Conservation (phyloP, 2,329 filamentous ascomycete species). For the Metarhizium brunneum region DNA sequence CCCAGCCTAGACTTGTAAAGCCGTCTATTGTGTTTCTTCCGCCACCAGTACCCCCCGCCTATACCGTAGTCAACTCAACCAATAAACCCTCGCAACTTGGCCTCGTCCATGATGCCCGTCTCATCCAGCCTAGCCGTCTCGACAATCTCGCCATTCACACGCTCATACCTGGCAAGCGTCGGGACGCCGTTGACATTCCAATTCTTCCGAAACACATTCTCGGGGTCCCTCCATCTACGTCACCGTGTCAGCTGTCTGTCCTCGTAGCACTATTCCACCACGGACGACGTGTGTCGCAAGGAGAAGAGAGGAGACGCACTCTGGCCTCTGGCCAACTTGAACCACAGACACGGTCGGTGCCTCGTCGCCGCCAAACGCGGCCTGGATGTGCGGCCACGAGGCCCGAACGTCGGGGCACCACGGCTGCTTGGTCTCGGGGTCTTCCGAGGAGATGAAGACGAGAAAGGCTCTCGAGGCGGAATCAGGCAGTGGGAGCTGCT, state of each 20-base stretch:
- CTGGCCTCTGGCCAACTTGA: constrained; percentile 23
- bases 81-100: constrained; percentile 2
- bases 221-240: constrained; percentile 23
- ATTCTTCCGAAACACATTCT: constrained; percentile 23
- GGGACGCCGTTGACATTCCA: constrained; percentile 26
- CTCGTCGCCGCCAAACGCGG: constrained; percentile 17
- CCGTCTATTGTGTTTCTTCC: too few relatives aligned
- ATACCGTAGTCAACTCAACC: not conserved
- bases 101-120: constrained; percentile 4
- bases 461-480: constrained; percentile 15
- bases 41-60: not conserved
- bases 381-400: constrained; percentile 21
- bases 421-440: constrained; percentile 23
- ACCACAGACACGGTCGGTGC: constrained; percentile 19
- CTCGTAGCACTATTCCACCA: too few relatives aligned
- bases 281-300: too few relatives aligned
- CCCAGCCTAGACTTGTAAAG: not conserved
- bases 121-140: constrained; percentile 7
- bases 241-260: too few relatives aligned
- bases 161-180: constrained; percentile 23
- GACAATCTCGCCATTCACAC: constrained; percentile 17
- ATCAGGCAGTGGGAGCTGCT: constrained; percentile 1
- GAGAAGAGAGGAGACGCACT: constrained; percentile 16
- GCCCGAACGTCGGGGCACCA: constrained; percentile 31
- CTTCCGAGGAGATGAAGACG: constrained; percentile 26